phyloP scores from a whole-genome alignment of 2,329 filamentous ascomycete species.

The Colletotrichum orbiculare region DNA sequence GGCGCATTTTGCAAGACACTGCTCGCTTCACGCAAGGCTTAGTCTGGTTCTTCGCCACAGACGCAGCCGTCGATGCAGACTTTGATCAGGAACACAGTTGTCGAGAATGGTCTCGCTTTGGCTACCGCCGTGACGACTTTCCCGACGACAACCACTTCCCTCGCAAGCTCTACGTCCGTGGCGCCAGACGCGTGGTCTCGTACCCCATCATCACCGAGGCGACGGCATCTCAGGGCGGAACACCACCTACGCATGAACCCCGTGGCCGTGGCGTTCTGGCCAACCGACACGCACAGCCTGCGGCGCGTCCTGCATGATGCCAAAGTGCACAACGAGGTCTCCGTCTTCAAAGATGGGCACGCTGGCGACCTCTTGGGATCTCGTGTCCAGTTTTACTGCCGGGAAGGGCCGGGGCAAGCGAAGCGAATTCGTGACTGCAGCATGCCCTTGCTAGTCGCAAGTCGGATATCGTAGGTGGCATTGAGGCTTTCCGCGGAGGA shows the following conservation, averaged over 20 bases:
- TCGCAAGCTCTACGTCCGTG: conserved; percentile 43
- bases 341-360: conserved; percentile 39
- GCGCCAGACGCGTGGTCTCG: conserved; percentile 41
- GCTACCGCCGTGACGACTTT: conserved; percentile 43
- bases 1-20: too few relatives aligned
- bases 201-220: conserved; percentile 41
- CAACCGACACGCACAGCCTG: conserved; percentile 41
- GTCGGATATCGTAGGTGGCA: conserved; percentile 31
- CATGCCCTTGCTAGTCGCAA: conserved; percentile 37
- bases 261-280: conserved; percentile 40
- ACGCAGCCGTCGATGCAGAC: too few relatives aligned
- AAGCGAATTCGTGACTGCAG: conserved; percentile 30
- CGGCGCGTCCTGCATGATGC: conserved; percentile 40
- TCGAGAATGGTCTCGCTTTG: conserved; percentile 38
- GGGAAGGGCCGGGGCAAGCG: conserved; percentile 27
- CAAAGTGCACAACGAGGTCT: conserved; percentile 40
- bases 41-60: too few relatives aligned
- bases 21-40: too few relatives aligned
- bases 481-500: background rate
- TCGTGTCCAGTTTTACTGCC: conserved; percentile 36
- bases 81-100: conserved; percentile 33
- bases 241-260: conserved; percentile 29
- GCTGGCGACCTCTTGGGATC: conserved; percentile 37
- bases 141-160: conserved; percentile 42
- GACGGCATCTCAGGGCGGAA: conserved; percentile 34